These are phyloP conservation scores for Sugiyamaella smithiae DNA, from an alignment of 805 yeast genomes.

Conservation along the genomic window DNA sequence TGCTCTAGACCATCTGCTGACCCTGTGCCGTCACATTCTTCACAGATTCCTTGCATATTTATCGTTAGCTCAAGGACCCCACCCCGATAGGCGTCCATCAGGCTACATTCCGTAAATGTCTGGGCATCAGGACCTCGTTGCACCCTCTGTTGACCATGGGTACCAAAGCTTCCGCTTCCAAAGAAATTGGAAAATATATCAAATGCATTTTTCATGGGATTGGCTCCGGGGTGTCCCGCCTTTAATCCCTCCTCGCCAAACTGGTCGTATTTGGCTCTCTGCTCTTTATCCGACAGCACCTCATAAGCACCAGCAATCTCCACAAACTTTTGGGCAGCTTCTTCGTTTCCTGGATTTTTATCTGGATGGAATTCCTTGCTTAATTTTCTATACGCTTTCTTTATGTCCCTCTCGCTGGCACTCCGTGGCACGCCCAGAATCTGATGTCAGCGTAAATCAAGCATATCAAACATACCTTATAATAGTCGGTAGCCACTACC, in stretches of 20 bases:
- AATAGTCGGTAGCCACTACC: conserved; percentile 2
- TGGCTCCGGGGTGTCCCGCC: conserved; percentile 40
- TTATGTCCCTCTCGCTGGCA: conserved; percentile 79
- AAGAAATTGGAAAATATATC: conserved; percentile 67
- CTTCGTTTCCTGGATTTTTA: conserved; percentile 75
- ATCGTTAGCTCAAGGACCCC: conserved; percentile 55
- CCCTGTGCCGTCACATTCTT: conserved; percentile 79
- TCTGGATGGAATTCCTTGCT: conserved; percentile 93
- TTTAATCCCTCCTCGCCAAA: conserved; percentile 77
- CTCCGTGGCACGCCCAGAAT: conserved; percentile 65
- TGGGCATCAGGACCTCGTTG: conserved; percentile 62
- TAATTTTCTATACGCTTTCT: conserved; percentile 76
- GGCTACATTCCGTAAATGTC: conserved; percentile 52
- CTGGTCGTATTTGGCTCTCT: conserved; percentile 83
- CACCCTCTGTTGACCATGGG: conserved; percentile 27
- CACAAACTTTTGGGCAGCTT: conserved; percentile 80
- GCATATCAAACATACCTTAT: neutral
- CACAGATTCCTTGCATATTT: conserved; percentile 72
- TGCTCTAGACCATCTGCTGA: conserved; percentile 72
- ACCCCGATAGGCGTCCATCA: conserved; percentile 74
- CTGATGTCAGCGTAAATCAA: conserved; percentile 7
- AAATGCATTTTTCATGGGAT: conserved; percentile 43
- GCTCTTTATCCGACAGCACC: conserved; percentile 76
- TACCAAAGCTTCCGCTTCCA: conserved; percentile 36
- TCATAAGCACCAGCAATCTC: conserved; percentile 95